Evolutionary conservation across 2,329 filamentous ascomycete species (phyloP).

Genomic region (Pestalotiopsis sp.): DNA sequence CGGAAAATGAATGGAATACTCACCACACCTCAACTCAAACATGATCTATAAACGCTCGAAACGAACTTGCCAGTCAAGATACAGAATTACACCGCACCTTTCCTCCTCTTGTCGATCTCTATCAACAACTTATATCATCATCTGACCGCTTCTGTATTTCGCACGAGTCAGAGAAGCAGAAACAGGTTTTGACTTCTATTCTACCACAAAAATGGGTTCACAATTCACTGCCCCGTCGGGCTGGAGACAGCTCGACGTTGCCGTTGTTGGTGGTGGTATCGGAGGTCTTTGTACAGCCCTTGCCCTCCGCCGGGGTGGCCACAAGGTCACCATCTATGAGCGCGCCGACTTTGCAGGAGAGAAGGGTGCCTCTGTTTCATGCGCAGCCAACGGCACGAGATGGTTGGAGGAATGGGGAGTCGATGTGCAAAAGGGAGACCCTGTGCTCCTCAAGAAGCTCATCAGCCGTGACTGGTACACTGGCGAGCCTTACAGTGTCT

Average conservation of each 20-base stretch:
- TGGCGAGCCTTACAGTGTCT: constrained; percentile 66
- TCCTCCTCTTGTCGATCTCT: constrained; percentile 1
- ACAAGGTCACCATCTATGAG: constrained; percentile 64
- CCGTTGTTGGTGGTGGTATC: constrained; percentile 11
- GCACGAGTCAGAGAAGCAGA: neutral
- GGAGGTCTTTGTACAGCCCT: constrained; percentile 50
- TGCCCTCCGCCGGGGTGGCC: constrained; percentile 48
- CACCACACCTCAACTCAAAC: neutral
- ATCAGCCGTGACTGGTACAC: constrained; percentile 74
- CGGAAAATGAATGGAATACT: constrained; percentile 4
- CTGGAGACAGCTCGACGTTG: constrained; percentile 9
- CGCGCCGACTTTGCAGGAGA: constrained; percentile 68
- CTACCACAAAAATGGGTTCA: constrained; percentile 3
- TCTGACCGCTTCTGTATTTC: neutral
- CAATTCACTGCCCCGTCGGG: neutral
- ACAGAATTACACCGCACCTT: neutral
- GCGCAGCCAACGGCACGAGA: constrained; percentile 70
- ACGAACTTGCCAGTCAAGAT: neutral
- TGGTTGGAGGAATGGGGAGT: constrained; percentile 73
- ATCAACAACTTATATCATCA: neutral
- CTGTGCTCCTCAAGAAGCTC: constrained; percentile 65
- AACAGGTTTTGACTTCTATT: neutral
- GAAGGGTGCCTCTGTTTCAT: constrained; percentile 68
- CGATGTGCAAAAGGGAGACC: constrained; percentile 64
- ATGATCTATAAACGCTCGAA: constrained; percentile 6